These are phyloP conservation scores for Carallia brachiata DNA, from an alignment of 345 rosid genomes.

Conservation along the genomic window DNA sequence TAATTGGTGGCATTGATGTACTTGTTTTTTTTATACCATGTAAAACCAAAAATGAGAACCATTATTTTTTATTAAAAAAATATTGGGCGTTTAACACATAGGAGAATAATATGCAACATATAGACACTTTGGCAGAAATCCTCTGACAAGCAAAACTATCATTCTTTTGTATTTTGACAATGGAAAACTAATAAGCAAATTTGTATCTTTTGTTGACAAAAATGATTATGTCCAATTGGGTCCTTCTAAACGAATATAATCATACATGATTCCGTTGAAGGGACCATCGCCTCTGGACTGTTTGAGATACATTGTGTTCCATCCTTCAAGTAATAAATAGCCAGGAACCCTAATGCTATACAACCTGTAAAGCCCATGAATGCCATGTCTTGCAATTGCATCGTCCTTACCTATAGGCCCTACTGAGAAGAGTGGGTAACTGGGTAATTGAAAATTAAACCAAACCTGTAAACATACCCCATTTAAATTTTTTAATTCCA, in stretches of 20 bases:
- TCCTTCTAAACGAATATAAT: constrained; percentile 76
- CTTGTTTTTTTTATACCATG: too few relatives aligned
- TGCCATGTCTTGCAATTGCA: constrained; percentile 83
- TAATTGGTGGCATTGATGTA: too few relatives aligned
- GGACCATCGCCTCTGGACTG: constrained; percentile 35
- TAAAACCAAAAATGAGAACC: too few relatives aligned
- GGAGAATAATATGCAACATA: too few relatives aligned
- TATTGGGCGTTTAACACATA: too few relatives aligned
- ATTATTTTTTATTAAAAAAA: too few relatives aligned
- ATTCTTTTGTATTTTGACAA: too few relatives aligned
- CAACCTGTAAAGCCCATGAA: constrained; percentile 69
- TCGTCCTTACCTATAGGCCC: constrained; percentile 57
- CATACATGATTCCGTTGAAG: constrained; percentile 76
- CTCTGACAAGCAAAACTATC: too few relatives aligned
- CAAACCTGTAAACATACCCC: constrained; percentile 36
- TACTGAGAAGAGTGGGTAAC: constrained; percentile 40
- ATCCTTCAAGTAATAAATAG: constrained; percentile 35
- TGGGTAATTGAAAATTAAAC: constrained; percentile 33
- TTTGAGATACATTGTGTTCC: constrained; percentile 51
- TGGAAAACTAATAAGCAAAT: too few relatives aligned
- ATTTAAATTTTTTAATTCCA: background rate
- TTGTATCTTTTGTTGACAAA: too few relatives aligned
- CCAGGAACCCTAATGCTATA: constrained; percentile 44
- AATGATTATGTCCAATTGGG: constrained; percentile 19
- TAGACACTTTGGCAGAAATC: too few relatives aligned